phyloP scores from a whole-genome alignment of 2,329 filamentous ascomycete genomes.

The Penicillium sp. region DNA sequence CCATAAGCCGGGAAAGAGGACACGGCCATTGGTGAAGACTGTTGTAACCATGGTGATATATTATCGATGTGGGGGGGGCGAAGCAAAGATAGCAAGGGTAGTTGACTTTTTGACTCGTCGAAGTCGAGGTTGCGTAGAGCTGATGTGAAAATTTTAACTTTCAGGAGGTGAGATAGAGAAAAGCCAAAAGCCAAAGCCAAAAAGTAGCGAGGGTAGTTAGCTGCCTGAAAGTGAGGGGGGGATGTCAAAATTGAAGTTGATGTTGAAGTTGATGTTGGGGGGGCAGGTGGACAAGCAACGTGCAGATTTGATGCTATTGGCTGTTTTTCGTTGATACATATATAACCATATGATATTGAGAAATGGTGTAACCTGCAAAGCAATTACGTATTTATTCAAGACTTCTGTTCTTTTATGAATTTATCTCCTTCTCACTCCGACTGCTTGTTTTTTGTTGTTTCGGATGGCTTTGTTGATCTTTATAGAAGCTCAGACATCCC shows the following conservation, averaged over 20 bases:
- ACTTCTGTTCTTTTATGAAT: background rate
- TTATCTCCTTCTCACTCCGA: background rate
- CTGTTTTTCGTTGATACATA: background rate
- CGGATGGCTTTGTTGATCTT: background rate
- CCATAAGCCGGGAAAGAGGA: conserved; percentile 19
- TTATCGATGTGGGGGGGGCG: too few relatives aligned
- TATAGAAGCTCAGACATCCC: background rate
- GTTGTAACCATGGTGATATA: conserved; percentile 7
- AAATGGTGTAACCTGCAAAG: background rate
- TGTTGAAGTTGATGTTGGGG: background rate
- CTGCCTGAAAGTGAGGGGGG: background rate
- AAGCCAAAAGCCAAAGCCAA: too few relatives aligned
- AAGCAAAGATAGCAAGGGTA: background rate
- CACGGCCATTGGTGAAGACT: conserved; percentile 28
- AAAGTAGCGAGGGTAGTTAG: background rate
- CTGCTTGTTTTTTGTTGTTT: background rate
- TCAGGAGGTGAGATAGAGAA: too few relatives aligned
- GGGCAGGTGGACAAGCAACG: background rate
- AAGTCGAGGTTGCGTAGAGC: too few relatives aligned
- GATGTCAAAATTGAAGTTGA: background rate
- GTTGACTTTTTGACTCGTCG: background rate
- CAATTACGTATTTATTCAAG: too few relatives aligned
- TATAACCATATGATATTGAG: background rate
- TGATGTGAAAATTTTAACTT: too few relatives aligned
- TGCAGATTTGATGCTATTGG: background rate